Evolutionary conservation across 805 yeast species (phyloP), one percentile per base, ranked within the genome.

Genomic region (Debaryomyces maramus): DNA sequence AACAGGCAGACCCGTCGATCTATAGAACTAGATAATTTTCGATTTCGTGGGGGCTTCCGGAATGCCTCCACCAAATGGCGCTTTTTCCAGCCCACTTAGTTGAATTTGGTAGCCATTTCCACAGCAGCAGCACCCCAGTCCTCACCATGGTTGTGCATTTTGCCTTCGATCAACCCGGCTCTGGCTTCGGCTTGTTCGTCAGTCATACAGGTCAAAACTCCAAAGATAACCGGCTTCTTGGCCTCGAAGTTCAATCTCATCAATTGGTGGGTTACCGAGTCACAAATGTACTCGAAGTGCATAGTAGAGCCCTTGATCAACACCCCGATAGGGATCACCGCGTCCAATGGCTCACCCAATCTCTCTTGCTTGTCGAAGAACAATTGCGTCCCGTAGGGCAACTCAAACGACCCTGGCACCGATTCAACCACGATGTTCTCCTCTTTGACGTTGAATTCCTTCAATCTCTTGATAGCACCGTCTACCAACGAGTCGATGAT

Each of bases 41-140:
- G n/a, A n/a, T n/a, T n/a, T n/a, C n/a, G n/a, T n/a, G n/a, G n/a
- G n/a, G n/a, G n/a, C n/a, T n/a, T n/a, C n/a, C n/a, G n/a, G n/a
- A n/a, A n/a, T n/a, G n/a, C n/a, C n/a, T n/a, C n/a, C n/a, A n/a
- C n/a, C n/a, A n/a, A n/a, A n/a, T n/a, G n/a, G n/a, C n/a, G n/a
- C n/a, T n/a, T n/a, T n/a, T n/a, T n/a, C n/a, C n/a, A n/a, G n/a
- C n/a, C n/a, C n/a, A n/a, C 18, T 23, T 45, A 54, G 17, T 49
- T 49, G 41, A 67, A 68, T 48, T 70, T 70, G 29, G 61, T 43
- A 8, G 67, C 52, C 98, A 93, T 91, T 70, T 91, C 99, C 19
- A 93, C 96, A 11, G 99, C 99, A 39, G 97, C 97, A 24, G 95
- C 90, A 51, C 96, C 99, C 99, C 99, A 91, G 63, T 93, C 99